phyloP scores from a whole-genome alignment of 164 flowering plant species.

The Kalanchoe fedtschenkoi region DNA sequence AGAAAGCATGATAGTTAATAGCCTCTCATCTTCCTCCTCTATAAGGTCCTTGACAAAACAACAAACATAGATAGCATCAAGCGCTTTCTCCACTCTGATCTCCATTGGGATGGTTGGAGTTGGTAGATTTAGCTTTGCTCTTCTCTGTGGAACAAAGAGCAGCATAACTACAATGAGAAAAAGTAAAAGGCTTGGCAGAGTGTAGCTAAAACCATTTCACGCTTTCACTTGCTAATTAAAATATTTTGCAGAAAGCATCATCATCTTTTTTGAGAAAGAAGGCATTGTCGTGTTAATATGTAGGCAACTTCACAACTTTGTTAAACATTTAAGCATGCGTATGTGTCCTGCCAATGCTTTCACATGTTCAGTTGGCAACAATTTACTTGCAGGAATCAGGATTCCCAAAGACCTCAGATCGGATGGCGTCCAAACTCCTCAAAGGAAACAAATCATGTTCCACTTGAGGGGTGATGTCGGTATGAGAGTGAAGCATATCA shows the following conservation, averaged over 20 bases:
- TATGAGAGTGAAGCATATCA: no score
- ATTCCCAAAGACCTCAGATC: no score
- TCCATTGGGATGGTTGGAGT: slow-evolving; percentile 67
- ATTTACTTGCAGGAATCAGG: no score
- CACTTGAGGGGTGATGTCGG: no score
- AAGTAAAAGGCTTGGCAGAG: neutral
- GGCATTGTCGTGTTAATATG: no score
- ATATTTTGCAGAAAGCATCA: neutral
- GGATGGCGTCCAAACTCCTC: no score
- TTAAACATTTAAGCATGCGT: no score
- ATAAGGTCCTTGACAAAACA: slow-evolving; percentile 64
- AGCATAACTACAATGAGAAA: neutral
- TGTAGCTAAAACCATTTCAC: neutral
- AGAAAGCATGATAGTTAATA: slow-evolving; percentile 49
- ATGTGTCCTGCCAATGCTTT: no score
- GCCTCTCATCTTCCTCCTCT: slow-evolving; percentile 69
- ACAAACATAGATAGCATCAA: slow-evolving; percentile 71
- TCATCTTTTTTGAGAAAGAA: no score
- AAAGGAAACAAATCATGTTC: no score
- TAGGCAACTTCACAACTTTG: no score
- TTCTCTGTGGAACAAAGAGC: slow-evolving; percentile 35
- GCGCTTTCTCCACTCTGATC: slow-evolving; percentile 74
- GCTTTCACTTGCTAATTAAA: neutral
- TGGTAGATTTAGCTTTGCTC: slow-evolving; percentile 37
- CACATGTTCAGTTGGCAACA: no score